phyloP scores from a whole-genome alignment of 2,329 filamentous ascomycete species.

The Rhinocladiella similis region DNA sequence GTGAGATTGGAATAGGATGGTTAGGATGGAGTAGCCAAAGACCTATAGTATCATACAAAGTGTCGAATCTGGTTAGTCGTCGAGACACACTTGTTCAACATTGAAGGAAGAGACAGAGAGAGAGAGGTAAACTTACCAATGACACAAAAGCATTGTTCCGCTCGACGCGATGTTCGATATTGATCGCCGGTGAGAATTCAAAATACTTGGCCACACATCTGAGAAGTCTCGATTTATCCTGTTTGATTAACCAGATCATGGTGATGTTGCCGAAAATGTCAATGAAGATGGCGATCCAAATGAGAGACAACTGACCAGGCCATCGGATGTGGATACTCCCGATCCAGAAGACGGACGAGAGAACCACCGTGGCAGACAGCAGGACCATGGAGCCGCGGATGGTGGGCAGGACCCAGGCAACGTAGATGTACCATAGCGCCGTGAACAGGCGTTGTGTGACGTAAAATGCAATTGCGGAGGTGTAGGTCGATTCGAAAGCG shows the following conservation, averaged over 20 bases:
- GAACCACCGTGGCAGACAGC: constrained; percentile 45
- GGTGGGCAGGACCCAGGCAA: constrained; percentile 50
- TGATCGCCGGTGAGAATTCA: constrained; percentile 62
- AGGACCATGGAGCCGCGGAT: constrained; percentile 57
- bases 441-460: constrained; percentile 58
- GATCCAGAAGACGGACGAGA: constrained; percentile 60
- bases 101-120: background rate
- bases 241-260: constrained; percentile 41
- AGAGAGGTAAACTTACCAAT: constrained; percentile 38
- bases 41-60: constrained; percentile 32
- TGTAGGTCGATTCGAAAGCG: constrained; percentile 58
- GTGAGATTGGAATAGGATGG: constrained; percentile 39
- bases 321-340: constrained; percentile 58
- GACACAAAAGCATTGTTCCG: constrained; percentile 65
- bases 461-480: constrained; percentile 62
- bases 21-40: constrained; percentile 65
- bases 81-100: too few species aligned
- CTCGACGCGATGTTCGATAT: constrained; percentile 67
- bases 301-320: constrained; percentile 55
- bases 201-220: constrained; percentile 36
- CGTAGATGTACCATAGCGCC: constrained; percentile 40
- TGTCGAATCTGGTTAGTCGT: background rate
- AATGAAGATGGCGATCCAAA: constrained; percentile 57
- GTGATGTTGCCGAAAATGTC: constrained; percentile 52
- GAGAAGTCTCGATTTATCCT: background rate